Evolutionary conservation across 805 yeast genomes (phyloP).

Genomic region (Pichia eremophila): DNA sequence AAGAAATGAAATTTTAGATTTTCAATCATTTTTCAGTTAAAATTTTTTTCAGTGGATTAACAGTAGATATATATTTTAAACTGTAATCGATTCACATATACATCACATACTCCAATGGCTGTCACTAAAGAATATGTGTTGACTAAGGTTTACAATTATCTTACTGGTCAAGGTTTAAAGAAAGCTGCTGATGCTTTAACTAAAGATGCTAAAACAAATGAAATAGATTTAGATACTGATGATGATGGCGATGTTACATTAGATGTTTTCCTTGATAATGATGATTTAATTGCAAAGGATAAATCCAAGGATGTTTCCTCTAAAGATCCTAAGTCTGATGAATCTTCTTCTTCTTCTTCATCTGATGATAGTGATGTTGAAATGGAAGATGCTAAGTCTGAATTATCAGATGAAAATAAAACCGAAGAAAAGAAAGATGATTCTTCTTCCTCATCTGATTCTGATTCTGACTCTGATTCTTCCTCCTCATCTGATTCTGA

Average conservation of each 20-base stretch:
- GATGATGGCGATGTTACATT: background rate
- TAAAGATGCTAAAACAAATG: constrained; percentile 9
- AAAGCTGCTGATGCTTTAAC: constrained; percentile 20
- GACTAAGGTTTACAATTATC: constrained; percentile 17
- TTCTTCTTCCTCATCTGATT: constrained; percentile 5
- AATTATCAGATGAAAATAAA: background rate
- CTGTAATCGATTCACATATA: background rate
- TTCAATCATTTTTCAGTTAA: background rate
- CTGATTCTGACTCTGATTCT: constrained; percentile 6
- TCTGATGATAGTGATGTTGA: background rate
- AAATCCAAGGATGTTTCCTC: background rate
- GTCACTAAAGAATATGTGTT: constrained; percentile 13
- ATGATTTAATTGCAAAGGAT: background rate
- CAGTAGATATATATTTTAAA: too few relatives aligned
- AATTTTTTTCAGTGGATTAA: background rate
- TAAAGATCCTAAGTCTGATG: background rate
- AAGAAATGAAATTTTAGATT: too few relatives aligned
- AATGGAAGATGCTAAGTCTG: too few relatives aligned
- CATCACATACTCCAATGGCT: constrained; percentile 9
- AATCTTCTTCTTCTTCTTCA: background rate
- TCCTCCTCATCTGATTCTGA: constrained; percentile 6
- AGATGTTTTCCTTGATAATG: background rate
- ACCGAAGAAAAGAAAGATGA: background rate
- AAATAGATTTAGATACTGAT: constrained; percentile 7
- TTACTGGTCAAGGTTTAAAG: constrained; percentile 17